phyloP scores from a whole-genome alignment of 257 asterid genomes.

The Solanum medicagineum region DNA sequence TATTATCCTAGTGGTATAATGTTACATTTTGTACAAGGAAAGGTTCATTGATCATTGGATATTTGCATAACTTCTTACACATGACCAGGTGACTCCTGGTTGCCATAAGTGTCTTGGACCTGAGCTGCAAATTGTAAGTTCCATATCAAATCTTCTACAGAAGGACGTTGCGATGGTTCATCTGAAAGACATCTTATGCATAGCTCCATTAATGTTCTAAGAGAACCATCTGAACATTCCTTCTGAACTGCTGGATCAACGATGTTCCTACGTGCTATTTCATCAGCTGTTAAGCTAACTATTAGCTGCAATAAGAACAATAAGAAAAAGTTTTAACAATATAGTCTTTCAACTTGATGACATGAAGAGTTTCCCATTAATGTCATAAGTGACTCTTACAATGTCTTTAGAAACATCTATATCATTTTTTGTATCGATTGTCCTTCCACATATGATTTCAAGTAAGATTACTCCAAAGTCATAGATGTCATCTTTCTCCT shows the following conservation, averaged over 20 bases:
- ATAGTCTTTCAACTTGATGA: background rate
- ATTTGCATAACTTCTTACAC: background rate
- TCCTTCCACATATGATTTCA: conserved; percentile 64
- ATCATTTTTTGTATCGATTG: conserved; percentile 30
- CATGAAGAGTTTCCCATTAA: background rate
- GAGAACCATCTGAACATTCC: conserved; percentile 68
- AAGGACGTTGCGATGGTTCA: conserved; percentile 43
- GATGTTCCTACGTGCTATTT: conserved; percentile 34
- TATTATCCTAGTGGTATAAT: background rate
- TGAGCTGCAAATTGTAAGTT: conserved; percentile 90
- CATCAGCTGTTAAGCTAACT: conserved; percentile 48
- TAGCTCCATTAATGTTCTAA: conserved; percentile 54
- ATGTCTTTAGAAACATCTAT: conserved; percentile 41
- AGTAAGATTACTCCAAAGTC: conserved; percentile 83
- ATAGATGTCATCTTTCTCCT: conserved; percentile 49
- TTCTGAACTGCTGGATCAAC: conserved; percentile 57
- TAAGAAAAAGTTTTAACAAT: background rate
- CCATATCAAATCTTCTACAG: conserved; percentile 77
- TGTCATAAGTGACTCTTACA: conserved; percentile 24
- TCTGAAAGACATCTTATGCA: conserved; percentile 54
- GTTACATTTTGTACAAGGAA: conserved; percentile 3
- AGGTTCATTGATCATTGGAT: background rate
- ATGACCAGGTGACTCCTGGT: conserved; percentile 36
- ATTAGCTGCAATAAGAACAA: conserved; percentile 26
- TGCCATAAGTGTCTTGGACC: conserved; percentile 50